Base-by-base conservation (phyloP, 1,139 yeast species). In the Hyphopichia fennica region DNA sequence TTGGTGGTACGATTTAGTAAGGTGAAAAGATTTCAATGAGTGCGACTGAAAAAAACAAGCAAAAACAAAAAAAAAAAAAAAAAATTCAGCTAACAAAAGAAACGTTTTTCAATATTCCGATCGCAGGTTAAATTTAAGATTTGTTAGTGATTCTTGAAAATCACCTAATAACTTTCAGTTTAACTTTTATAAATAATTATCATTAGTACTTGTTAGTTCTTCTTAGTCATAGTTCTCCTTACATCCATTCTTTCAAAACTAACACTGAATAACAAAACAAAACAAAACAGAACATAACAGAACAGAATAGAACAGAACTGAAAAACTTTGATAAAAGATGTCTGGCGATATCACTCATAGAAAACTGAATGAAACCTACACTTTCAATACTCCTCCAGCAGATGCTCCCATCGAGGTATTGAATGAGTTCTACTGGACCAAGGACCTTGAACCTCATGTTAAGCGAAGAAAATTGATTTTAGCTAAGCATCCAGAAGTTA, bases 401-500 rank as follows among this genome's bases (percentile, higher is more conserved):
- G 75, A 70, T 49, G 56, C 75, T 0, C 59, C 75, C 1, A 62
- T 72, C 20, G 75, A 69, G 35, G 60, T 65, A 3, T 58, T 73
- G 45, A 71, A 72, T 49, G 88, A 84, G 50, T 90, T 86, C 60
- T 86, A 84, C 64, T 87, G 96, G 93, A 88, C 96, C 1, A 78
- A 79, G 42, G 87, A 81, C 41, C 75, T 75, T 37, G 96, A 90
- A 58, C 96, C 96, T 2, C 97, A 90, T 58, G 79, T 84, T 4
- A 58, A 75, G 3, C 72, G 97, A 49, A 74, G 97, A 47, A 84
- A 83, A 62, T 75, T 73, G 47, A 90, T 90, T 47, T 67, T 90
- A 52, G 76, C 79, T 51, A 81, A 79, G 40, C 80, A 90, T 55
- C 97, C 97, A 0, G 84, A 89, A 49, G 87, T 89, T 20, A 74